Conservation (phyloP, 2,329 filamentous ascomycete genomes). For the Colletotrichum musae region DNA sequence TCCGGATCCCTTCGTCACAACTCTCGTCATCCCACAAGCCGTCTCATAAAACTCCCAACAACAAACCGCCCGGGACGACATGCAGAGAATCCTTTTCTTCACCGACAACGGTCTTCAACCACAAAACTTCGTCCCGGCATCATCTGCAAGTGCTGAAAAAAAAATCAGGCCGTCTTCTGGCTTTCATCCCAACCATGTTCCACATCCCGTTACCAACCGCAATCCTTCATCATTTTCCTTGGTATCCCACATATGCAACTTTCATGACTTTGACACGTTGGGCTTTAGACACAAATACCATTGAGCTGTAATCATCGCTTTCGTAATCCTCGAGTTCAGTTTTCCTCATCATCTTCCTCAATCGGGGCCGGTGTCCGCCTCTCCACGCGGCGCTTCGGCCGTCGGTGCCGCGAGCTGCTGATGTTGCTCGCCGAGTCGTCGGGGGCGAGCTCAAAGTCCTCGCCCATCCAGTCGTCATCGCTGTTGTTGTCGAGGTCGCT, state of each 20-base stretch:
- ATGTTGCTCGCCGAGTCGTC: constrained; percentile 89
- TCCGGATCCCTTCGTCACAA: not conserved
- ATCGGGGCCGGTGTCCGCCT: constrained; percentile 80
- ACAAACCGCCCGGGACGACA: too few species aligned
- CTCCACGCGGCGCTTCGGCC: constrained; percentile 78
- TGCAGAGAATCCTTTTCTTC: too few species aligned
- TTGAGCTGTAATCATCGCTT: constrained; percentile 11
- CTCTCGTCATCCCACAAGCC: not conserved
- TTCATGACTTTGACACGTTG: constrained; percentile 10
- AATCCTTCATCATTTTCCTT: constrained; percentile 19
- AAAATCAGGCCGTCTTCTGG: too few species aligned
- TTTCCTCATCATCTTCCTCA: constrained; percentile 80
- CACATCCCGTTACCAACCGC: constrained; percentile 1
- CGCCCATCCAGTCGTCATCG: constrained; percentile 72
- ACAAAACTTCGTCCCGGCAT: too few species aligned
- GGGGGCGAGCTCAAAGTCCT: constrained; percentile 76
- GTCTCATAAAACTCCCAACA: not conserved
- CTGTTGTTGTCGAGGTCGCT: constrained; percentile 65
- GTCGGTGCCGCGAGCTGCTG: constrained; percentile 76
- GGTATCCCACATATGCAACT: constrained; percentile 18
- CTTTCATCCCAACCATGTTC: not conserved
- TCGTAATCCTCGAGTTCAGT: constrained; percentile 35
- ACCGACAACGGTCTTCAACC: too few species aligned
- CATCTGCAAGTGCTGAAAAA: too few species aligned
- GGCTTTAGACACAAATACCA: constrained; percentile 1